These are phyloP conservation scores for Monilinia polystroma DNA, from an alignment of 2,329 filamentous ascomycete species.

Conservation along the genomic window DNA sequence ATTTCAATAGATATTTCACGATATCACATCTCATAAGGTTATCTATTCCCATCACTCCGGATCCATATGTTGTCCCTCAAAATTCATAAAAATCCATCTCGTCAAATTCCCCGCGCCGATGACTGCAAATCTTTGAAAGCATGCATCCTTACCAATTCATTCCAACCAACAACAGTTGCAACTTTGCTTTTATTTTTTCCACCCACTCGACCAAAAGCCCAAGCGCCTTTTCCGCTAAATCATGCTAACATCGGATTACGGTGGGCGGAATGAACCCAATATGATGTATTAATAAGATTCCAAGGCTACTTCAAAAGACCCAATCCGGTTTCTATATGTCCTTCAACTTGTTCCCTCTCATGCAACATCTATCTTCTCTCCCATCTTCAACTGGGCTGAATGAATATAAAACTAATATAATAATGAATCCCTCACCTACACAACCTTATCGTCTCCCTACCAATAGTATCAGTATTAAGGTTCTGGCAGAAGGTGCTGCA, in stretches of 20 bases:
- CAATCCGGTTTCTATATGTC: constrained; percentile 3
- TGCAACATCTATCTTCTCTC: background rate
- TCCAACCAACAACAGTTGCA: background rate
- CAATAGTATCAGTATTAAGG: background rate
- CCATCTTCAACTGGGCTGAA: background rate
- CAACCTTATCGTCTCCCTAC: background rate
- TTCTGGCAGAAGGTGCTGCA: constrained; percentile 66
- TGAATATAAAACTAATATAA: no score
- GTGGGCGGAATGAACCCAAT: constrained; percentile 1
- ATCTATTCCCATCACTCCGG: background rate
- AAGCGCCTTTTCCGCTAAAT: background rate
- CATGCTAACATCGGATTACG: background rate
- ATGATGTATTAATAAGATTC: constrained; percentile 1
- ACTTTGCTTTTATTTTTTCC: background rate
- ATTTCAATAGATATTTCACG: background rate
- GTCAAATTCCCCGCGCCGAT: no score
- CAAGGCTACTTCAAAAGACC: background rate
- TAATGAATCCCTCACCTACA: background rate
- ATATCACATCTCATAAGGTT: no score
- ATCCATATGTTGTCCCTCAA: background rate
- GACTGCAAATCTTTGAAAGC: no score
- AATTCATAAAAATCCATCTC: no score
- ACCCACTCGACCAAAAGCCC: background rate
- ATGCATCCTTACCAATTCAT: background rate
- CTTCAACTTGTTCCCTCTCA: background rate